These are phyloP conservation scores for Conidiobolus incongruus DNA, from an alignment of 371 early-diverging fungal genomes.

Conservation along the genomic window DNA sequence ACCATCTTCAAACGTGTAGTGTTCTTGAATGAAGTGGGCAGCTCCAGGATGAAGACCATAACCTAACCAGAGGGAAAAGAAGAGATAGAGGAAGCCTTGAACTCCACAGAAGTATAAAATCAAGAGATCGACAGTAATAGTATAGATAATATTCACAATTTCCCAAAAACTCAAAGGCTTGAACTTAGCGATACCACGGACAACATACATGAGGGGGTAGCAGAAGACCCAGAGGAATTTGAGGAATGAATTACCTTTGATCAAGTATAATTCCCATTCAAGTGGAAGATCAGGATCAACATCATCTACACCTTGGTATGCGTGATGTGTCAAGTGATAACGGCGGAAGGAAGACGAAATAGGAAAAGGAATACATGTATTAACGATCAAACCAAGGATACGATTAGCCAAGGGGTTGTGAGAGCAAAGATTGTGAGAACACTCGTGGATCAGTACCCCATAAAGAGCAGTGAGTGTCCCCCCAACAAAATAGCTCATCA, in stretches of 20 bases:
- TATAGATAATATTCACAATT: slow-evolving; percentile 46
- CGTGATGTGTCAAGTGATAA: slow-evolving; percentile 92
- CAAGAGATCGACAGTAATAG: slow-evolving; percentile 27
- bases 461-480: slow-evolving; percentile 55
- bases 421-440: slow-evolving; percentile 61
- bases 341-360: slow-evolving; percentile 69
- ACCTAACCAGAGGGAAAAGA: slow-evolving; percentile 63
- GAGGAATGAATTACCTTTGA: slow-evolving; percentile 42
- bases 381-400: slow-evolving; percentile 61
- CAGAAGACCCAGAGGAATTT: slow-evolving; percentile 67
- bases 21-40: slow-evolving; percentile 95
- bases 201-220: slow-evolving; percentile 79
- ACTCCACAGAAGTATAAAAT: slow-evolving; percentile 35
- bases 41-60: slow-evolving; percentile 88
- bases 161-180: slow-evolving; percentile 61
- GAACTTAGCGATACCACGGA: slow-evolving; percentile 60
- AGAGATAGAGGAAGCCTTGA: slow-evolving; percentile 46
- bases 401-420: slow-evolving; percentile 47
- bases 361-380: slow-evolving; percentile 64
- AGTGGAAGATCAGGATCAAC: slow-evolving; percentile 88
- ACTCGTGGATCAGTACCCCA: slow-evolving; percentile 79
- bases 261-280: slow-evolving; percentile 59
- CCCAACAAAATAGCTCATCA: slow-evolving; percentile 54
- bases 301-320: slow-evolving; percentile 87
- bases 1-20: slow-evolving; percentile 85